Evolutionary conservation across 345 rosid genomes (phyloP).

Genomic region (Arabidopsis arenosa): DNA sequence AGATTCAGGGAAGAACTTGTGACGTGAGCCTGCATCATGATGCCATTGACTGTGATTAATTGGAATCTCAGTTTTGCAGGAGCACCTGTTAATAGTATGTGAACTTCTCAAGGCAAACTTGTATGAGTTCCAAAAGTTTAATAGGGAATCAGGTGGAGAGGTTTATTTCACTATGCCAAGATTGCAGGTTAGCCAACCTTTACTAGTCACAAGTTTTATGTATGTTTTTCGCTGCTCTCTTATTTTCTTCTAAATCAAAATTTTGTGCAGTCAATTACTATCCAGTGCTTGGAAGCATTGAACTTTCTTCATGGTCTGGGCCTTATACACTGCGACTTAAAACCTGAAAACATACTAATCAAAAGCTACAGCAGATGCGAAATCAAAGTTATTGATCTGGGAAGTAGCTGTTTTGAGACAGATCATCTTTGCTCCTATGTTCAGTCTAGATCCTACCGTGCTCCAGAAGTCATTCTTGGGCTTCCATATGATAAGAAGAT

Average conservation of each 20-base stretch:
- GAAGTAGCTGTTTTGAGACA: constrained; percentile 99
- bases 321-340: constrained; percentile 92
- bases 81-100: constrained; percentile 92
- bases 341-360: constrained; percentile 93
- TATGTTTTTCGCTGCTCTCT: constrained; percentile 33
- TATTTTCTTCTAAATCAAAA: constrained; percentile 34
- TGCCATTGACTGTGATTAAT: constrained; percentile 1
- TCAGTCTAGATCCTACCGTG: constrained; percentile 98
- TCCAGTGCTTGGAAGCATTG: constrained; percentile 96
- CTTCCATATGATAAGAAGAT: constrained; percentile 96
- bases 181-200: constrained; percentile 71
- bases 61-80: constrained; percentile 54
- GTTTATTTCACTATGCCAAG: constrained; percentile 99
- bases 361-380: constrained; percentile 98
- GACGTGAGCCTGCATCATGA: constrained; percentile 14
- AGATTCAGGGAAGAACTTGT: constrained; percentile 15
- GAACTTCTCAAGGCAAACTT: constrained; percentile 98
- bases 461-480: constrained; percentile 94
- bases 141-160: constrained; percentile 98
- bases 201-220: constrained; percentile 32
- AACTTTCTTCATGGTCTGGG: constrained; percentile 91
- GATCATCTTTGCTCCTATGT: constrained; percentile 98
- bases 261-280: constrained; percentile 84
- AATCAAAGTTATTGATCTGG: constrained; percentile 97
- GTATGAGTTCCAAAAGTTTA: constrained; percentile 96